phyloP scores from a whole-genome alignment of 108 stramenopile genomes.

The Cylindrotheca fusiformis region DNA sequence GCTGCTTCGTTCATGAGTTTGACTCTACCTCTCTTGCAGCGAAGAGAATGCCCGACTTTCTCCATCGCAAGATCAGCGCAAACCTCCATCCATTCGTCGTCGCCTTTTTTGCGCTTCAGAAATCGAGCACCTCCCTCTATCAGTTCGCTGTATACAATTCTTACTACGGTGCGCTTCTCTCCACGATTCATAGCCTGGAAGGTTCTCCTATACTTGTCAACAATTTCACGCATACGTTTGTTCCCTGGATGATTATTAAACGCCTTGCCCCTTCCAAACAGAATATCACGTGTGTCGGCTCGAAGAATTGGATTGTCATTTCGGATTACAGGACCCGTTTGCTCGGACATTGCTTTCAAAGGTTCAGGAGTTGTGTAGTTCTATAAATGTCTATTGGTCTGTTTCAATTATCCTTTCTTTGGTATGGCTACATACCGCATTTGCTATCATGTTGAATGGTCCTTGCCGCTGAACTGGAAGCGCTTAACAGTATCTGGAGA shows the following conservation, averaged over 20 bases:
- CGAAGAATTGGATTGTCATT: too few species aligned
- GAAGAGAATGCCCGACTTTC: not conserved
- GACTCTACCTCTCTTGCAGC: too few species aligned
- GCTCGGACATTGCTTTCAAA: too few species aligned
- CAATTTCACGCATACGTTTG: constrained; percentile 7
- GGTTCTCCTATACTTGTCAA: not conserved
- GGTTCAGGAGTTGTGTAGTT: too few species aligned
- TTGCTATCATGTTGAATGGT: too few species aligned
- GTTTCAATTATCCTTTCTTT: too few species aligned
- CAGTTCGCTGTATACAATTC: constrained; percentile 10
- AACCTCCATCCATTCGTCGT: not conserved
- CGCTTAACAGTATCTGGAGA: too few species aligned
- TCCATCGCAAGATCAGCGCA: not conserved
- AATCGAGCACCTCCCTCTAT: constrained; percentile 23
- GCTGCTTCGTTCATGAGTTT: too few species aligned
- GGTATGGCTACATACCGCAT: too few species aligned
- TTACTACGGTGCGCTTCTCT: constrained; percentile 16
- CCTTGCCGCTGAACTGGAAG: too few species aligned
- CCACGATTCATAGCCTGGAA: not conserved
- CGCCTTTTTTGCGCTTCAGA: constrained; percentile 3
- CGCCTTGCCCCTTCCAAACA: constrained; percentile 12
- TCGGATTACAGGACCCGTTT: too few species aligned
- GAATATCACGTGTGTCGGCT: not conserved
- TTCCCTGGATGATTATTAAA: constrained; percentile 17
- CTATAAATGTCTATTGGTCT: too few species aligned